Evolutionary conservation across 2,329 filamentous ascomycete genomes (phyloP), one percentile per base, ranked within the genome.

Genomic region (Penicillium sp.): DNA sequence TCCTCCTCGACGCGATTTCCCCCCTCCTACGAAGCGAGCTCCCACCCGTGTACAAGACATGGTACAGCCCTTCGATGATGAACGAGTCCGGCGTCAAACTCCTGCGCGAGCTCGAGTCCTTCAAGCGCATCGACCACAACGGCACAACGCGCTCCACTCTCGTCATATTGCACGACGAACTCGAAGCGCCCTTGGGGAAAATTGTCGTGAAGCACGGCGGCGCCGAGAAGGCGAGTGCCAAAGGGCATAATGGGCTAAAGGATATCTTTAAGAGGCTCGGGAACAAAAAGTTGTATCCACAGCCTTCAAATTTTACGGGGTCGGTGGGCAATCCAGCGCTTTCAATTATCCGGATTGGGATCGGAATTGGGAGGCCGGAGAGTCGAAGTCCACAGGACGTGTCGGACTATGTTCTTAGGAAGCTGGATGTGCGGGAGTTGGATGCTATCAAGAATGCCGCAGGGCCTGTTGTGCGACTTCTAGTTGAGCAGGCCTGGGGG

Each of bases 101-200:
- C 0, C 81, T 85, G 3, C 82, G 82, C 3, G 88, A 89, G 2
- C 93, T 90, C 82, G 83, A 82, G 66, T 80, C 67, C 13, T 80
- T 49, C 55, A 57, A 44, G 38, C 56, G 56, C 21, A 23, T 41
- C 26, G 31, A 52, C 26, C 19, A 49, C 23, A 13, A 8, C 17
- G n/a, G 17, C 13, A 15, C 46, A 7, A 35, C 15, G 13, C 41
- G 19, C 23, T 11, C 82, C 3, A 78, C 82, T 3, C 77, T 99
- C 17, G 87, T 98, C 0, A 81, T 98, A 13, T 81, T 98, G 21
- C 93, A 98, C 75, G 94, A 98, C 75, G 94, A 98, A 75, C 79
- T 98, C 38, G 93, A 97, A 71, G 83, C 86, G 47, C 80, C 84
- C 3, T 72, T 93, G 2, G 93, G 93, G 0, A 83, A 84, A 41